Evolutionary conservation across 352 stramenopile genomes (phyloP), one percentile per base, ranked within the genome.

Genomic region (Phytophthora megakarya): DNA sequence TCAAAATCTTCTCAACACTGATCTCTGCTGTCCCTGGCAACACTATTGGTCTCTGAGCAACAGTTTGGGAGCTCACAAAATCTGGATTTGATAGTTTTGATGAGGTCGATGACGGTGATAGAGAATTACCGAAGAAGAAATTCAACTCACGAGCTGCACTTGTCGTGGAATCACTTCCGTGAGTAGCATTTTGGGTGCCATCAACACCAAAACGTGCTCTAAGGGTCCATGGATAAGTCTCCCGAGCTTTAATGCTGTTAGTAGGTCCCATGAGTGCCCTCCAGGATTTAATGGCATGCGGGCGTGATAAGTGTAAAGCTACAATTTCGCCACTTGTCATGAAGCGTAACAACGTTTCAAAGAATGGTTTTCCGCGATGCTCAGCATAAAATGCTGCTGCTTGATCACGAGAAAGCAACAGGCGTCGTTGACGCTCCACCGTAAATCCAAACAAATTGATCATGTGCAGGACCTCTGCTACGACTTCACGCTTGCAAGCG

Each of bases 131-230:
- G 49, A 97, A 97, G 60, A 92, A 93, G 40, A 97, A 93, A 8
- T 55, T 57, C 32, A 94, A 53, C 54, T 97, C 89, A 5, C 88
- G 77, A 3, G 60, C 55, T 10, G 90, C 88, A 42, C 74, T 90
- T 7, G 35, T 44, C 16, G 43, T 60, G 4, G 78, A 77, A 52
- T 96, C 88, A 48, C 79, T 93, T 21, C 88, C 90, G 46, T 96
- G 90, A 1, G 87, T 93, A 9, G 89, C 85, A 58, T 97, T 97
- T 19, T 67, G 52, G 1, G 80, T 93, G 15, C 86, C 81, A 25
- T 94, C 82, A n/a, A 87, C 44, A 11, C 90, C 90, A 54, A 91
- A 96, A n/a, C 77, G 72, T 15, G 79, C 90, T 4, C 87, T 77
- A 25, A 97, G 57, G 9, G 75, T 84, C 75, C 70, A 81, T 12